phyloP scores from a whole-genome alignment of 805 yeast species.

The Wickerhamiella azyma region DNA sequence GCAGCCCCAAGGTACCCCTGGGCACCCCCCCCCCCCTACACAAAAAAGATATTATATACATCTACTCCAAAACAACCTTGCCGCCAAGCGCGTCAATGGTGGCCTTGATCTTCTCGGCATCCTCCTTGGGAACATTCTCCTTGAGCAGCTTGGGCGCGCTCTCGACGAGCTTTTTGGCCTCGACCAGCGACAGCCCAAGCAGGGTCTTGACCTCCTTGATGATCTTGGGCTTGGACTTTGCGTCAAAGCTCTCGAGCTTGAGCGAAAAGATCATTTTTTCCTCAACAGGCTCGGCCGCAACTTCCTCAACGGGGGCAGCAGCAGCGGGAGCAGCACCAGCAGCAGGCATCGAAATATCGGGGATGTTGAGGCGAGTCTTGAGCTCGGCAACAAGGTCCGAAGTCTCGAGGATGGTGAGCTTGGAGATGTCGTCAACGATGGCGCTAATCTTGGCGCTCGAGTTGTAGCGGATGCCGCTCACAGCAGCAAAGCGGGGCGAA shows the following conservation, averaged over 20 bases:
- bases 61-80: slow-evolving; percentile 72
- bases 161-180: slow-evolving; percentile 95
- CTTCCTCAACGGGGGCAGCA: slow-evolving; percentile 54
- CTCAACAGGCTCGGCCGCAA: slow-evolving; percentile 66
- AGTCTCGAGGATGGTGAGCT: slow-evolving; percentile 85
- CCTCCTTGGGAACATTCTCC: slow-evolving; percentile 94
- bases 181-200: slow-evolving; percentile 85
- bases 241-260: slow-evolving; percentile 86
- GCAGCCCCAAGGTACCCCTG: too few species aligned
- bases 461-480: slow-evolving; percentile 25
- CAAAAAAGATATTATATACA: neutral
- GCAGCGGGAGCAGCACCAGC: slow-evolving; percentile 47
- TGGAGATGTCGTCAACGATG: slow-evolving; percentile 83
- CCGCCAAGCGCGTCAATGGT: slow-evolving; percentile 93
- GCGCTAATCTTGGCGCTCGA: slow-evolving; percentile 49
- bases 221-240: slow-evolving; percentile 92
- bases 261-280: slow-evolving; percentile 87
- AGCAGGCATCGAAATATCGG: slow-evolving; percentile 81
- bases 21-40: too few species aligned
- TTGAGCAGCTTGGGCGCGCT: slow-evolving; percentile 91
- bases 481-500: too few species aligned
- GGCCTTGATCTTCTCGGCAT: slow-evolving; percentile 90
- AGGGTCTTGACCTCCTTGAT: slow-evolving; percentile 91
- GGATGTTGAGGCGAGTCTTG: slow-evolving; percentile 66
- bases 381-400: slow-evolving; percentile 67